Percentiles rank a stretch among this genome's conserved stretches.
phyloP scores from a whole-genome alignment of 768 basidiomycete genomes.

The Crepidotus variabilis region DNA sequence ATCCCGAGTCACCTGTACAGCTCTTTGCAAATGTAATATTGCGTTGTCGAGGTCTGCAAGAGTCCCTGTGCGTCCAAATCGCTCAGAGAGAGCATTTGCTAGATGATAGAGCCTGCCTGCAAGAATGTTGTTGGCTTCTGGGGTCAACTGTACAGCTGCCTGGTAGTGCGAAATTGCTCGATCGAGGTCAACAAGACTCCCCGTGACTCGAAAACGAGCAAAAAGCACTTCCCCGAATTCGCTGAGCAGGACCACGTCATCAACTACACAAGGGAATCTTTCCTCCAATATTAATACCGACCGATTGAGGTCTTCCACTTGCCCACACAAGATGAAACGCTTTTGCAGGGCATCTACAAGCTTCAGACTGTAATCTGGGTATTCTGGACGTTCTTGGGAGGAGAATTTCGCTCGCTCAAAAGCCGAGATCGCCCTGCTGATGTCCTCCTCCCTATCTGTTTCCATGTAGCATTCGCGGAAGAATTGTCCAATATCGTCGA shows the following conservation, averaged over 20 bases:
- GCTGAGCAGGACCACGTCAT: not conserved
- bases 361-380: too few relatives aligned
- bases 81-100: not conserved
- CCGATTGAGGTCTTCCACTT: too few relatives aligned
- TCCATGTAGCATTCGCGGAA: too few relatives aligned
- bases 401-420: too few relatives aligned
- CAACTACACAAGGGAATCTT: too few relatives aligned
- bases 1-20: not conserved
- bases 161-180: not conserved
- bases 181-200: not conserved
- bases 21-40: not conserved
- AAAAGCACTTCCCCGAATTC: not conserved
- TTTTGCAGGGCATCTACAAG: too few relatives aligned
- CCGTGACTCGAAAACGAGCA: not conserved
- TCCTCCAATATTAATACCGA: too few relatives aligned
- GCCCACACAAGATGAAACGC: too few relatives aligned
- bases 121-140: not conserved
- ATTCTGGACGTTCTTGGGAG: too few relatives aligned
- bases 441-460: too few relatives aligned
- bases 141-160: not conserved
- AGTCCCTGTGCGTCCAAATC: not conserved
- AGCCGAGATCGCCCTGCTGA: too few relatives aligned
- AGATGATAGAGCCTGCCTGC: not conserved
- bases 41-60: not conserved
- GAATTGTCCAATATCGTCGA: too few relatives aligned